A percentile compares a stretch with the other conserved stretches of the same genome.
These are phyloP conservation scores for Aspergillus asperescens DNA, from an alignment of 495 filamentous ascomycete species.

Conservation along the genomic window DNA sequence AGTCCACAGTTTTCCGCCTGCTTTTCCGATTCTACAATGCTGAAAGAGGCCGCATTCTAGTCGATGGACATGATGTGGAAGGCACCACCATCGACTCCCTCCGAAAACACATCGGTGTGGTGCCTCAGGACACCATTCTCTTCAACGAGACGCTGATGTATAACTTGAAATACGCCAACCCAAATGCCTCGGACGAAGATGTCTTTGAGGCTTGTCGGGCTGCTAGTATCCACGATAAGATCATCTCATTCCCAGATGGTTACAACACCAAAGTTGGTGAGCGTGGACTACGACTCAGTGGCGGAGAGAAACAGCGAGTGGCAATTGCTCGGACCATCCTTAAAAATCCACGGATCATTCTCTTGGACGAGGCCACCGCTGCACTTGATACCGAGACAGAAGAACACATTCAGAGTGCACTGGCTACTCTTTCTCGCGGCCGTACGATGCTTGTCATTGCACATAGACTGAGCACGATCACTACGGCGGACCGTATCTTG, in stretches of 20 bases:
- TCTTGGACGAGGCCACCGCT: slow-evolving; percentile 94
- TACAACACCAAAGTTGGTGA: slow-evolving; percentile 94
- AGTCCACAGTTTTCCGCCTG: slow-evolving; percentile 94
- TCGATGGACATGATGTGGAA: slow-evolving; percentile 81
- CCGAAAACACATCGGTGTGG: slow-evolving; percentile 84
- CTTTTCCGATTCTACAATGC: slow-evolving; percentile 94
- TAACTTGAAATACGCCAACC: slow-evolving; percentile 93
- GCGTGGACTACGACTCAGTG: slow-evolving; percentile 84
- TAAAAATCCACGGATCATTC: slow-evolving; percentile 92
- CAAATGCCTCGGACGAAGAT: slow-evolving; percentile 75
- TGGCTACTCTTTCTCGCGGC: slow-evolving; percentile 70
- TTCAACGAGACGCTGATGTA: slow-evolving; percentile 99
- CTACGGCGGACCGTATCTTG: slow-evolving; percentile 87
- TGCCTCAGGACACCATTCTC: slow-evolving; percentile 91
- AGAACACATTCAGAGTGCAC: slow-evolving; percentile 85
- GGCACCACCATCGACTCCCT: slow-evolving; percentile 91
- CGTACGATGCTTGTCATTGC: slow-evolving; percentile 83
- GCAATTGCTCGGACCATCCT: slow-evolving; percentile 95
- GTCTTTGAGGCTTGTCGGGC: slow-evolving; percentile 85
- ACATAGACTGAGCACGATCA: slow-evolving; percentile 92
- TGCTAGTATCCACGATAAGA: slow-evolving; percentile 94
- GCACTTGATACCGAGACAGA: slow-evolving; percentile 94
- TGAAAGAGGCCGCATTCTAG: slow-evolving; percentile 65
- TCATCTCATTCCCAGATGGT: slow-evolving; percentile 84
- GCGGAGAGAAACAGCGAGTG: slow-evolving; percentile 94